phyloP scores from a whole-genome alignment of 164 flowering plant species.

The Euptelea pleiosperma region DNA sequence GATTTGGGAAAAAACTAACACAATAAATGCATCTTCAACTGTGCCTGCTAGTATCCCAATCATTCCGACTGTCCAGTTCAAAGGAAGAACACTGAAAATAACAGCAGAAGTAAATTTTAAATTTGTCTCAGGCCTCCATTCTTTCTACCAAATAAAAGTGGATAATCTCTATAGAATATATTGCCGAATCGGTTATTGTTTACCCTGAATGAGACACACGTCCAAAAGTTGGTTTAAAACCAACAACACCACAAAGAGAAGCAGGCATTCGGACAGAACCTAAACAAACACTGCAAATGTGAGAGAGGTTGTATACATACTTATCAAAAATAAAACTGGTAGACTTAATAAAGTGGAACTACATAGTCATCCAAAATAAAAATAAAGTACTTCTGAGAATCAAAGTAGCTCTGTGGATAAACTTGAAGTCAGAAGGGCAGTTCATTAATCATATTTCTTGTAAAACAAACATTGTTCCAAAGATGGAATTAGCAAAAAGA shows the following conservation, averaged over 20 bases:
- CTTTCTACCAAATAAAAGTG: background rate
- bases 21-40: constrained; percentile 78
- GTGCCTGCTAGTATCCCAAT: constrained; percentile 85
- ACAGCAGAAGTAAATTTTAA: constrained; percentile 1
- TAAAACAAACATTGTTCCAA: too few relatives aligned
- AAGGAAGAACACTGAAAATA: constrained; percentile 71
- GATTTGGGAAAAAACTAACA: constrained; percentile 38
- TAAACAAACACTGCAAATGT: constrained; percentile 20
- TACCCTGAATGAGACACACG: constrained; percentile 85
- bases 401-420: too few relatives aligned
- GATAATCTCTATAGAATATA: background rate
- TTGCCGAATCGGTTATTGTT: constrained; percentile 4
- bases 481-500: too few relatives aligned
- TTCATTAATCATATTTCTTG: too few relatives aligned
- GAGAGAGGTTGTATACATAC: constrained; percentile 3
- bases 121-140: background rate
- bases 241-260: constrained; percentile 90
- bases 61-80: constrained; percentile 94
- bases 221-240: constrained; percentile 84
- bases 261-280: constrained; percentile 98
- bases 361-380: background rate
- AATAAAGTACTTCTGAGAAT: too few relatives aligned
- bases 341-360: too few relatives aligned
- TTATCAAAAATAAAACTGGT: too few relatives aligned
- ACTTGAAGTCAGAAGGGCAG: too few relatives aligned